Conservation (phyloP, 1,284 basidiomycete species). For the Vanrija sp. region DNA sequence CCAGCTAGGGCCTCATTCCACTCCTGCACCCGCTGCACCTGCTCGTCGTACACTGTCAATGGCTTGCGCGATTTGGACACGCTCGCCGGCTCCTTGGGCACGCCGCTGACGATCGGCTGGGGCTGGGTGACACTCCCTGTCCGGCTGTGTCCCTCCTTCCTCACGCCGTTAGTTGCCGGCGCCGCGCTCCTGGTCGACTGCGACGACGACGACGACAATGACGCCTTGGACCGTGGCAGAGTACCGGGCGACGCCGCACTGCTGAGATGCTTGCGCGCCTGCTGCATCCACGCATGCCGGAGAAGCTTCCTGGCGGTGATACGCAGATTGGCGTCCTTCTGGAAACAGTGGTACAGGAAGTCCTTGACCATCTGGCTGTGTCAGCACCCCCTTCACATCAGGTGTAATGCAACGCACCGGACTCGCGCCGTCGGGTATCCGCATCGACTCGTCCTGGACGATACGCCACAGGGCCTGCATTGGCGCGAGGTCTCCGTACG, state of each 20-base stretch:
- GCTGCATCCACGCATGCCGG: slow-evolving; percentile 91
- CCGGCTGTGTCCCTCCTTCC: neutral
- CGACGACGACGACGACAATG: neutral
- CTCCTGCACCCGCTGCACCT: slow-evolving; percentile 89
- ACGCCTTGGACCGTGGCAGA: slow-evolving; percentile 27
- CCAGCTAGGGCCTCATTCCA: slow-evolving; percentile 97
- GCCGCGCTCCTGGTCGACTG: slow-evolving; percentile 1
- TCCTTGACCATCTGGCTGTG: slow-evolving; percentile 77
- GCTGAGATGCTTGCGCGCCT: slow-evolving; percentile 63
- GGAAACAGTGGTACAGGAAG: slow-evolving; percentile 95
- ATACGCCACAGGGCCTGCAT: slow-evolving; percentile 98
- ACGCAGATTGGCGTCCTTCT: slow-evolving; percentile 92
- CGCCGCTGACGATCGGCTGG: slow-evolving; percentile 1
- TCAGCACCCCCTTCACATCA: neutral
- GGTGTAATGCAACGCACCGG: slow-evolving; percentile 49
- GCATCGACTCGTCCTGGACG: slow-evolving; percentile 94
- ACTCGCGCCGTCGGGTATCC: slow-evolving; percentile 89
- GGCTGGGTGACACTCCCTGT: neutral
- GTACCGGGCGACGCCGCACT: neutral
- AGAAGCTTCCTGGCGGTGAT: slow-evolving; percentile 90
- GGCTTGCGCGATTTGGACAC: slow-evolving; percentile 54
- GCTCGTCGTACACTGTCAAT: slow-evolving; percentile 78
- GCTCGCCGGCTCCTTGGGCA: slow-evolving; percentile 38
- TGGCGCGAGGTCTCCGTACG: slow-evolving; percentile 90
- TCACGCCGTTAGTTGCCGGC: neutral